Conservation (phyloP, 768 basidiomycete genomes). For the Megacollybia marginata region DNA sequence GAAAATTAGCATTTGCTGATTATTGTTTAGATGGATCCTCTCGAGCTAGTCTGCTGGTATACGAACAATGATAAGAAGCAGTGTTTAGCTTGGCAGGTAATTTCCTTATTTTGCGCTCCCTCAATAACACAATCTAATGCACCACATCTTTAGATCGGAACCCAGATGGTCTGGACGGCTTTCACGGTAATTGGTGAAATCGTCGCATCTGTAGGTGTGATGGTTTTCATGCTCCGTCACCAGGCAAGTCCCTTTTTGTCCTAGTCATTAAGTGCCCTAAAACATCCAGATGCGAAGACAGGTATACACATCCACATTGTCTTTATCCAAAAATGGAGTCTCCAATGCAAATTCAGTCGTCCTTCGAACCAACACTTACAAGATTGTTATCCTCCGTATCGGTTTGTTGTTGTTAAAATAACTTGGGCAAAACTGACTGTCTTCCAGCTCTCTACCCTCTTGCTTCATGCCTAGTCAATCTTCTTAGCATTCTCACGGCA, state of each 20-base stretch:
- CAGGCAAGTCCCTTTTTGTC: slow-evolving; percentile 10
- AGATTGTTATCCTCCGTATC: slow-evolving; percentile 10
- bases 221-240: slow-evolving; percentile 9
- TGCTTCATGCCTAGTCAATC: slow-evolving; percentile 9
- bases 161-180: slow-evolving; percentile 12
- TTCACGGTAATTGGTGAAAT: slow-evolving; percentile 10
- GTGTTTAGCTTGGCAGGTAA: slow-evolving; percentile 13
- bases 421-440: neutral
- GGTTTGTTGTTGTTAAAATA: slow-evolving; percentile 1
- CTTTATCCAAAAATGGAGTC: neutral
- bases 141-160: slow-evolving; percentile 8
- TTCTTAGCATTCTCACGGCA: slow-evolving; percentile 8
- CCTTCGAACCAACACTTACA: slow-evolving; percentile 1
- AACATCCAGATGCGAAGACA: too few species aligned
- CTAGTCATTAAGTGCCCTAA: neutral
- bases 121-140: neutral
- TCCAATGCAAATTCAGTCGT: neutral
- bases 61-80: slow-evolving; percentile 10
- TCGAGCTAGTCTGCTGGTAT: slow-evolving; percentile 15
- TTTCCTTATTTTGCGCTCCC: neutral
- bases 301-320: too few species aligned
- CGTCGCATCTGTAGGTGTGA: slow-evolving; percentile 1
- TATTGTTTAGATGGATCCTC: slow-evolving; percentile 12
- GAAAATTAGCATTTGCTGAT: neutral
- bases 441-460: slow-evolving; percentile 8